Conservation (phyloP, 192 early-diverging fungal genomes). For the Coemansia sp. region DNA sequence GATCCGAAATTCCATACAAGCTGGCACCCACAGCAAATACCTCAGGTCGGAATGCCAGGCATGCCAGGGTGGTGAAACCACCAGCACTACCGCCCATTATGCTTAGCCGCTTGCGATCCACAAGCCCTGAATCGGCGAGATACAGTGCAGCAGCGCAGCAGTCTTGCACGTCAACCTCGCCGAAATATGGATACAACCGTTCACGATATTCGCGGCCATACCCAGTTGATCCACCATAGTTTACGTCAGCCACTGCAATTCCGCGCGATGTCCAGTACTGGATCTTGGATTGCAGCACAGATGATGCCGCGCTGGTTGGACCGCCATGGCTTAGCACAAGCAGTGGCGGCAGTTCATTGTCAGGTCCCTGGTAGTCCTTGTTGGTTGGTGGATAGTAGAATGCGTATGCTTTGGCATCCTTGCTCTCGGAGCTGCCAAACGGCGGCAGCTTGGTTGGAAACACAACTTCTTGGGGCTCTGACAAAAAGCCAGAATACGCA, state of each 20-base stretch:
- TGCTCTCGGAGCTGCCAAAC: neutral
- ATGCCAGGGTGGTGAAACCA: slow-evolving; percentile 66
- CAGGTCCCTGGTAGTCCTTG: slow-evolving; percentile 51
- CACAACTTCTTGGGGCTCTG: slow-evolving; percentile 60
- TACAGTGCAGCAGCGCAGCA: slow-evolving; percentile 69
- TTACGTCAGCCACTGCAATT: slow-evolving; percentile 69
- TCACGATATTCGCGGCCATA: slow-evolving; percentile 75
- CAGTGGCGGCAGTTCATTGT: slow-evolving; percentile 64
- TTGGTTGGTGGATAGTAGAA: slow-evolving; percentile 69
- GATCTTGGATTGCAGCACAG: slow-evolving; percentile 53
- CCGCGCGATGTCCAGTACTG: slow-evolving; percentile 80
- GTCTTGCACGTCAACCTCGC: slow-evolving; percentile 75
- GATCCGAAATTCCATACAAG: slow-evolving; percentile 72
- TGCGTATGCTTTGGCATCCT: slow-evolving; percentile 44
- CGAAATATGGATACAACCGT: slow-evolving; percentile 69
- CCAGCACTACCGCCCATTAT: slow-evolving; percentile 72
- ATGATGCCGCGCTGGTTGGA: slow-evolving; percentile 54
- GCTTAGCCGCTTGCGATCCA: slow-evolving; percentile 60
- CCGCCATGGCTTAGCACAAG: slow-evolving; percentile 73
- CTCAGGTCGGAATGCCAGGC: slow-evolving; percentile 64
- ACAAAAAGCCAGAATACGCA: slow-evolving; percentile 54
- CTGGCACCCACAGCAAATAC: slow-evolving; percentile 73
- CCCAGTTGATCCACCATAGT: slow-evolving; percentile 77
- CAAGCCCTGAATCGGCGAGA: slow-evolving; percentile 56
- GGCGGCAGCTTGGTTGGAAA: slow-evolving; percentile 60